Evolutionary conservation across 148 eudicot genomes (phyloP).

Genomic region (Chenopodium suecicum): DNA sequence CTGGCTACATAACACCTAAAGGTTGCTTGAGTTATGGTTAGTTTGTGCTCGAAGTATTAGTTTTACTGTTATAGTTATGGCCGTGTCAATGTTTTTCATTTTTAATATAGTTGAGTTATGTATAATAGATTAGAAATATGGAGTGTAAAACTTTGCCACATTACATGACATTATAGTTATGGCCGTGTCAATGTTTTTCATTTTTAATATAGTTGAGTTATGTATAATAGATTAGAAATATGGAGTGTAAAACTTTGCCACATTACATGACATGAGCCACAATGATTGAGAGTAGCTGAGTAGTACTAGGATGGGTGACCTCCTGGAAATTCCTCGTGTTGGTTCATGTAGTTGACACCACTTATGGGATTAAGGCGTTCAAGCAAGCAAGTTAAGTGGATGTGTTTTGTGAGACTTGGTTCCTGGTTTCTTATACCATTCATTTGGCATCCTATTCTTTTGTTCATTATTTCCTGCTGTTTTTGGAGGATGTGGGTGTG

Average conservation of each 20-base stretch:
- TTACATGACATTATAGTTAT: neutral
- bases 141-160: too few relatives aligned
- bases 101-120: neutral
- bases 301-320: too few relatives aligned
- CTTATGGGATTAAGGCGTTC: too few relatives aligned
- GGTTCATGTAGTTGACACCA: too few relatives aligned
- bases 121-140: too few relatives aligned
- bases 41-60: neutral
- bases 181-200: neutral
- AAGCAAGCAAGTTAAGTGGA: neutral
- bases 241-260: too few relatives aligned
- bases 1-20: neutral
- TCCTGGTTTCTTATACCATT: neutral
- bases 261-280: too few relatives aligned
- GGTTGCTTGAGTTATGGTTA: neutral
- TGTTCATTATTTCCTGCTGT: too few relatives aligned
- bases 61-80: neutral
- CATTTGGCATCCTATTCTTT: neutral
- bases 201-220: neutral
- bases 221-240: too few relatives aligned
- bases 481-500: too few relatives aligned
- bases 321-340: too few relatives aligned
- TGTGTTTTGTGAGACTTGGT: neutral
- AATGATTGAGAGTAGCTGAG: too few relatives aligned
- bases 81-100: neutral